Base-by-base conservation (phyloP, 768 basidiomycete genomes). In the Mycena haematopus region DNA sequence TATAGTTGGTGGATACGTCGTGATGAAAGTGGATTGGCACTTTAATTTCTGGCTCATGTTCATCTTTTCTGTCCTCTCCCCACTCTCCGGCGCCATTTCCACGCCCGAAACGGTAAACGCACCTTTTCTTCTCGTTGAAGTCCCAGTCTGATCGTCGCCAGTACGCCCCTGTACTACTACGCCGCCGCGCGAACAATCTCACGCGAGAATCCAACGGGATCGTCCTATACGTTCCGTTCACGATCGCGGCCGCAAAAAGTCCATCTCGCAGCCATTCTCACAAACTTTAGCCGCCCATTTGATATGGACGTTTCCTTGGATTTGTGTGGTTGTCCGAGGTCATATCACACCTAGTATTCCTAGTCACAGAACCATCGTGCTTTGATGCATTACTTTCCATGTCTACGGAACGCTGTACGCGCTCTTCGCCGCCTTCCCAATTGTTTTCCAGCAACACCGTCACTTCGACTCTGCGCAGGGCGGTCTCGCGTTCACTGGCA, bases 21-120 rank as follows among this genome's bases (percentile, higher is more conserved):
- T 81, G 17, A 71, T 81, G 72, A 77, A 79, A 24, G 77, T 85
- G 11, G 84, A 83, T 21, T 90, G 86, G 86, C 79, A 81, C 40
- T 86, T 85, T 69, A 83, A 84, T 55, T 89, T 89, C 71, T 87
- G 86, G 86, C 76, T 89, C 58, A 84, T 85, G 77, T 79, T 87
- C 66, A 82, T 85, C 22, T 79, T 86, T 60, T 78, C 86, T 15
- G 75, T 66, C 3, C 55, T 83, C 52, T 81, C 80, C 21, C 75
- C 84, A 21, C 59, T 82, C 25, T 66, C 79, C 4, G 82, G 82
- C 6, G 78, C 84, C 56, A 73, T 86, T 55, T 38, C 77, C 50
- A 80, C 83, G 15, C 83, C 86, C 9, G 88, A 90, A 75, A 88
- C 88, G 60, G 86, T 84, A 69, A 31, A 15, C 38, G 78, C 66